Conservation (phyloP, 148 eudicot species). For the Spergularia bocconei region DNA sequence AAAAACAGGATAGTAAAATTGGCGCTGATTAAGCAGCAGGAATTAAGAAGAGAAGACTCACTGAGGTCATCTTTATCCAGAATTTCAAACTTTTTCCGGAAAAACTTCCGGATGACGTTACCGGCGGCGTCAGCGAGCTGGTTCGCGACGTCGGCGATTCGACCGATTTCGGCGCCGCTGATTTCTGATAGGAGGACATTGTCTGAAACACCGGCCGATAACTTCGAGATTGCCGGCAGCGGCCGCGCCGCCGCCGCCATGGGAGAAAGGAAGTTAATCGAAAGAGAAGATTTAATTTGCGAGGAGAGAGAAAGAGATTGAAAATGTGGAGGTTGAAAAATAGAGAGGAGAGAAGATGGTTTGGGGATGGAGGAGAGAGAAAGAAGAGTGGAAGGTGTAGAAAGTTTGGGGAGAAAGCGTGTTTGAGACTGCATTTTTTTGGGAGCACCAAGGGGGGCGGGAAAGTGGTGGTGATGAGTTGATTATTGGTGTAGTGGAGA, state of each 20-base stretch:
- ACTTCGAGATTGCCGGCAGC: conserved; percentile 20
- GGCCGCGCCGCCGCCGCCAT: conserved; percentile 12
- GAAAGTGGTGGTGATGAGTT: neutral
- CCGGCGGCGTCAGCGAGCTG: conserved; percentile 84
- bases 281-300: conserved; percentile 11
- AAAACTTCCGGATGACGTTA: conserved; percentile 68
- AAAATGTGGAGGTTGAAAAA: conserved; percentile 1
- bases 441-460: conserved; percentile 9
- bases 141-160: conserved; percentile 47
- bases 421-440: conserved; percentile 34
- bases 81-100: conserved; percentile 72
- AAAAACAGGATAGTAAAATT: neutral
- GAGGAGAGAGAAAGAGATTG: neutral
- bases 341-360: neutral
- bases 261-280: conserved; percentile 17
- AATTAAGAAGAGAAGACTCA: conserved; percentile 30
- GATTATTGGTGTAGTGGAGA: neutral
- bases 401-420: conserved; percentile 14
- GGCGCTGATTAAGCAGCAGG: neutral
- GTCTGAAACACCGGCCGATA: neutral
- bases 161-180: conserved; percentile 42
- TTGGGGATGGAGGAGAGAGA: conserved; percentile 16
- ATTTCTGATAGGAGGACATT: conserved; percentile 12
- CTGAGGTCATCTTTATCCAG: conserved; percentile 72
- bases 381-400: conserved; percentile 23